Evolutionary conservation across 805 yeast genomes (phyloP), one percentile per base, ranked within the genome.

Genomic region (Saturnispora mendoncae): DNA sequence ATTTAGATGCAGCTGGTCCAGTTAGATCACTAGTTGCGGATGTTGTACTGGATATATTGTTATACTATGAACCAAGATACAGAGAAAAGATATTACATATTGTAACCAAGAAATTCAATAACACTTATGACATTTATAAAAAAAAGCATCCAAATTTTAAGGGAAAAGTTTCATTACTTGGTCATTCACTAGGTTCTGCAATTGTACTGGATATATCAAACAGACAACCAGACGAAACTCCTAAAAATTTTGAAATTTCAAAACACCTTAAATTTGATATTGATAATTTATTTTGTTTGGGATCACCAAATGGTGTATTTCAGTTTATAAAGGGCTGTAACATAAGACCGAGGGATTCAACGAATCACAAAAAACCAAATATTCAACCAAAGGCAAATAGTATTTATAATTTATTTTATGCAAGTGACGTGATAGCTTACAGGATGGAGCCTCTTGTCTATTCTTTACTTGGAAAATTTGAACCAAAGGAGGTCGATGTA

Each of bases 131-230:
- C 4, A 58, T 71, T 26, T 90, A 78, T 57, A 60, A 68, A 44
- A 69, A 76, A 39, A 63, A 72, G 36, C 78, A 88, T 48, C 94
- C 94, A 0, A 60, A 68, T 15, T 84, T 84, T 58, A 66, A 76
- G n/a, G 95, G 95, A 0, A 74, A 79, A 48, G 78, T 90, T 1
- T 87, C 90, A 50, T 59, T 90, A 2, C 64, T 87, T 45, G 97
- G 96, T 1, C 98, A 90, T 58, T 90, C 97, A 0, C 64, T 90
- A 27, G 98, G 98, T 0, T 81, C 95, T 3, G 83, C 90, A 0
- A 83, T 90, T 27, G 67, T 79, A 2, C 79, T 86, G 47, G 97
- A 90, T 58, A 66, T 90, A 24, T 59, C 88, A 23, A 62, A 78
- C 8, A 55, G 62, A 14, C 81, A 76, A 49, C 68, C 66, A 2